phyloP scores from a whole-genome alignment of 257 asterid genomes.

The Nicotiana tomentosiformis region DNA sequence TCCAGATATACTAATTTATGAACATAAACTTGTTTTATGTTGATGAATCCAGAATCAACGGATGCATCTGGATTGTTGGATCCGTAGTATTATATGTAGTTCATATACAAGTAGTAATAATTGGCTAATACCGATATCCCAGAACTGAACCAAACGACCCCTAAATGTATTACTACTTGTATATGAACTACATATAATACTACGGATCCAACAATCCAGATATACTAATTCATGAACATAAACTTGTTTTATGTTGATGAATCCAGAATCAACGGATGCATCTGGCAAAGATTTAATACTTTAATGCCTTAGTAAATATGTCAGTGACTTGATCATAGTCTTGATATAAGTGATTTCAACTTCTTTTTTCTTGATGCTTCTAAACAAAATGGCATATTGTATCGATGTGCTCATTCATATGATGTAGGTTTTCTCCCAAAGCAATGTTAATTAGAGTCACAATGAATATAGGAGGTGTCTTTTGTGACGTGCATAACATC shows the following conservation, averaged over 20 bases:
- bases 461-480: neutral
- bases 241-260: neutral
- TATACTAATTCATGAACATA: neutral
- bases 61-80: neutral
- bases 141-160: too few relatives aligned
- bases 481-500: too few relatives aligned
- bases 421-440: neutral
- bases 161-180: neutral
- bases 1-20: neutral
- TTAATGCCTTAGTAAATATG: neutral
- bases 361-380: neutral
- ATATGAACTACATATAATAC: neutral
- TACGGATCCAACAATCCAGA: neutral
- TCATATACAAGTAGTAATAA: too few relatives aligned
- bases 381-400: neutral
- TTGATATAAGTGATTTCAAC: neutral
- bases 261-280: neutral
- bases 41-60: neutral
- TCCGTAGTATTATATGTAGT: too few relatives aligned
- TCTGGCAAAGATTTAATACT: neutral
- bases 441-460: neutral
- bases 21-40: neutral
- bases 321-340: neutral
- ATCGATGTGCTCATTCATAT: neutral
- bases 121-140: too few relatives aligned